phyloP scores from a whole-genome alignment of 257 asterid species.

The Nicotiana tomentosiformis region DNA sequence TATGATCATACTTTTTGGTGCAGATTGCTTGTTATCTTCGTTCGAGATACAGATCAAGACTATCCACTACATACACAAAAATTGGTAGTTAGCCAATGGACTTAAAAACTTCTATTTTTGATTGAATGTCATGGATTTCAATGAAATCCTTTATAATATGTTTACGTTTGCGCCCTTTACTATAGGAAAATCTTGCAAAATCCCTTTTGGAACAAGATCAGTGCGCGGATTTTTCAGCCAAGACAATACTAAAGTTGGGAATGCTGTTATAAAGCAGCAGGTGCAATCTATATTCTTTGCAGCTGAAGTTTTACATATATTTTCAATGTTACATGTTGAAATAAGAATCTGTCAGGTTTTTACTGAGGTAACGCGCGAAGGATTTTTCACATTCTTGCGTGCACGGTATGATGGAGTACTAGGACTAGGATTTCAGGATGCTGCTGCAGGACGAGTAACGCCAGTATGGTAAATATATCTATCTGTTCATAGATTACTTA shows the following conservation, averaged over 20 bases:
- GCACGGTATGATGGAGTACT: slow-evolving; percentile 34
- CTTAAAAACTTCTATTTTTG: neutral
- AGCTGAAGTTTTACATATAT: neutral
- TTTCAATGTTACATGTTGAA: neutral
- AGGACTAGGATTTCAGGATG: slow-evolving; percentile 36
- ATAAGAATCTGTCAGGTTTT: slow-evolving; percentile 18
- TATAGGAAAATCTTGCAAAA: slow-evolving; percentile 19
- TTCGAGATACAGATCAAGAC: slow-evolving; percentile 20
- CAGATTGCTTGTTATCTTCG: no score
- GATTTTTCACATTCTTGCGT: slow-evolving; percentile 20
- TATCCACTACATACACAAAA: slow-evolving; percentile 20
- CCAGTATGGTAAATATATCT: slow-evolving; percentile 25
- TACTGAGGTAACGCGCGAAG: slow-evolving; percentile 26
- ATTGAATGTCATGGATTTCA: neutral
- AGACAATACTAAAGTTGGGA: slow-evolving; percentile 23
- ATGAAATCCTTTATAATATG: neutral
- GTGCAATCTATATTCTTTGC: slow-evolving; percentile 4
- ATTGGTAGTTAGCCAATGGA: slow-evolving; percentile 12
- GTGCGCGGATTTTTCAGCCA: slow-evolving; percentile 27
- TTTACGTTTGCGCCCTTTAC: neutral
- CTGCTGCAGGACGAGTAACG: slow-evolving; percentile 14
- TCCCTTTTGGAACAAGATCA: slow-evolving; percentile 26
- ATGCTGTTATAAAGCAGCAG: slow-evolving; percentile 15
- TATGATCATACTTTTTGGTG: no score
- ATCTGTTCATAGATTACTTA: neutral